Evolutionary conservation across 1,139 yeast species (phyloP).

Genomic region (Saccharomycopsis hybrid): DNA sequence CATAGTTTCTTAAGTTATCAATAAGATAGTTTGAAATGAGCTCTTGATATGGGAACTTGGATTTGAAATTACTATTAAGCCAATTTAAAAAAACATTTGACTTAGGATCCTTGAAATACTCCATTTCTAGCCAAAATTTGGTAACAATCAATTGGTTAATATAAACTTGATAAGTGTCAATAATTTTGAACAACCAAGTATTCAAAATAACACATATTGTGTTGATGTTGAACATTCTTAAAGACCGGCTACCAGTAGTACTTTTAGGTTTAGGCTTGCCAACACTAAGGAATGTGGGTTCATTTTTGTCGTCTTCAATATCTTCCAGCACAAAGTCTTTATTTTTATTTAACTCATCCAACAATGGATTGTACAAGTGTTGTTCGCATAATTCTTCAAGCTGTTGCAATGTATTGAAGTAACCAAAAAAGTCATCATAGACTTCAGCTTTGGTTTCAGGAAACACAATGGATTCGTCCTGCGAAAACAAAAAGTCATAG

Average conservation of each 20-base stretch:
- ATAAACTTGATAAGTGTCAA: slow-evolving; percentile 20
- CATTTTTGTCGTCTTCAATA: background rate
- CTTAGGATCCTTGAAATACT: slow-evolving; percentile 13
- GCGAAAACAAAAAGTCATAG: slow-evolving; percentile 18
- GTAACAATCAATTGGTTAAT: slow-evolving; percentile 20
- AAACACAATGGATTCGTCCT: slow-evolving; percentile 18
- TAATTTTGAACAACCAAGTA: slow-evolving; percentile 20
- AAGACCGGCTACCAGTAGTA: background rate
- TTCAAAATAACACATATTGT: slow-evolving; percentile 19
- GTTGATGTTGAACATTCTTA: slow-evolving; percentile 15
- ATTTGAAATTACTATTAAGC: slow-evolving; percentile 16
- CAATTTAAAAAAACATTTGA: slow-evolving; percentile 17
- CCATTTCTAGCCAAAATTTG: slow-evolving; percentile 21
- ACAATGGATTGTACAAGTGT: slow-evolving; percentile 14
- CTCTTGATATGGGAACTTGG: slow-evolving; percentile 17
- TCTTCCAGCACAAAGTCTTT: background rate
- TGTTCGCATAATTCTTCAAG: slow-evolving; percentile 18
- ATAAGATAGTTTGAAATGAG: slow-evolving; percentile 19
- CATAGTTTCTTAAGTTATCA: slow-evolving; percentile 15
- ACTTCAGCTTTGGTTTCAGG: slow-evolving; percentile 22
- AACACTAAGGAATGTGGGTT: background rate
- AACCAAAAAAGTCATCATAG: slow-evolving; percentile 21
- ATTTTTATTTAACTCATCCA: slow-evolving; percentile 16
- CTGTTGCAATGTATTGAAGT: slow-evolving; percentile 19
- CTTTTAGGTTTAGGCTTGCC: background rate